Conservation (phyloP, 257 asterid species). For the Fraxinus anomala region DNA sequence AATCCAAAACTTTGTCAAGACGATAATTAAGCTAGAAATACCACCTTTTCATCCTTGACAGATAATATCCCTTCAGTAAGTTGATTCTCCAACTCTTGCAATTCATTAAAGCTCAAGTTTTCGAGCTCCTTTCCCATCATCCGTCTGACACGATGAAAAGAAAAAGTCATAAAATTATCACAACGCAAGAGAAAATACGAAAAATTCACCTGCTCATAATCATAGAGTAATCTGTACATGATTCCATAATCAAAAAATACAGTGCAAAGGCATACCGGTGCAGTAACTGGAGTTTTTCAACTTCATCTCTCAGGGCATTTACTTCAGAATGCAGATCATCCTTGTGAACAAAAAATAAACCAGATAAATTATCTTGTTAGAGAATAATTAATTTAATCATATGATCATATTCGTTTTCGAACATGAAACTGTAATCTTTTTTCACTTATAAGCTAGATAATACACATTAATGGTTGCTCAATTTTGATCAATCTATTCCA, state of each 20-base stretch:
- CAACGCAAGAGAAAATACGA: background rate
- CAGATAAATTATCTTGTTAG: too few relatives aligned
- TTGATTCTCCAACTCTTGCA: constrained; percentile 59
- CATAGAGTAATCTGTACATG: too few relatives aligned
- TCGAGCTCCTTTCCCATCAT: constrained; percentile 70
- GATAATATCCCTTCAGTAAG: constrained; percentile 55
- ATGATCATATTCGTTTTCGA: background rate
- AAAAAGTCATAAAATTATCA: background rate
- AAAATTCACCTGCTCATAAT: too few relatives aligned
- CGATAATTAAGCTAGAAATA: too few relatives aligned
- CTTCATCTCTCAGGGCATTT: constrained; percentile 47
- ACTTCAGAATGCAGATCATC: constrained; percentile 38
- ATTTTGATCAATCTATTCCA: too few relatives aligned
- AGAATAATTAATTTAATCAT: background rate
- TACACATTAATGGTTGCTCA: too few relatives aligned
- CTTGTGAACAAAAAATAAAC: constrained; percentile 16
- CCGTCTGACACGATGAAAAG: constrained; percentile 29
- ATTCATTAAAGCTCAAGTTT: constrained; percentile 48
- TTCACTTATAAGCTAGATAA: too few relatives aligned
- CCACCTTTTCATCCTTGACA: constrained; percentile 66
- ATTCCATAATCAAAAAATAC: too few relatives aligned
- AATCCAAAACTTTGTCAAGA: too few relatives aligned
- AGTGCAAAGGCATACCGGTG: constrained; percentile 38
- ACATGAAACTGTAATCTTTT: too few relatives aligned
- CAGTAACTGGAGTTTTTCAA: constrained; percentile 47